Conservation (phyloP, 2,329 filamentous ascomycete species). For the Talaromyces sp. region DNA sequence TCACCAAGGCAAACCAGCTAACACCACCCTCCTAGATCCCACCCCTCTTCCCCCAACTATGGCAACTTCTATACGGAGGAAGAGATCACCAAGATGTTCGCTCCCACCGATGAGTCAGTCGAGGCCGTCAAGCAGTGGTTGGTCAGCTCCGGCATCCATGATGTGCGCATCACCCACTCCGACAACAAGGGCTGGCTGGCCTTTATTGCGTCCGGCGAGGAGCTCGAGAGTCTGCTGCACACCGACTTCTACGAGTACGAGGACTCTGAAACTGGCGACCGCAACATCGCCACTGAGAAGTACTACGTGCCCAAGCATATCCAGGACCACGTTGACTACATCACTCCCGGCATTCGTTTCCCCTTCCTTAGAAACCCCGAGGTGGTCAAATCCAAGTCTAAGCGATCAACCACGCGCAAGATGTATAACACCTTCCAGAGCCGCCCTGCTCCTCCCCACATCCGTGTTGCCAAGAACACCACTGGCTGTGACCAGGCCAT, state of each 20-base stretch:
- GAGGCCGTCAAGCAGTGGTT: slow-evolving; percentile 51
- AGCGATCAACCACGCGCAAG: slow-evolving; percentile 1
- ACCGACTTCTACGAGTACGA: slow-evolving; percentile 50
- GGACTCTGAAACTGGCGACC: slow-evolving; percentile 27
- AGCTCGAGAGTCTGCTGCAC: slow-evolving; percentile 50
- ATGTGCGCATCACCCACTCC: slow-evolving; percentile 45
- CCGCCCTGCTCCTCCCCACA: background rate
- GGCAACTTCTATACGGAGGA: slow-evolving; percentile 40
- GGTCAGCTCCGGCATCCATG: slow-evolving; percentile 46
- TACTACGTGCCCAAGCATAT: slow-evolving; percentile 49
- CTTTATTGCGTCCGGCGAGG: slow-evolving; percentile 50
- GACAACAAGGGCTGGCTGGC: slow-evolving; percentile 49
- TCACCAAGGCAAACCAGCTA: background rate
- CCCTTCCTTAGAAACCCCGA: slow-evolving; percentile 22
- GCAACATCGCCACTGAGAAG: slow-evolving; percentile 30
- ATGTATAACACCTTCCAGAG: background rate
- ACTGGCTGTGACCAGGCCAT: slow-evolving; percentile 49
- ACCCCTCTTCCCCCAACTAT: slow-evolving; percentile 38
- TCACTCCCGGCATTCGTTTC: slow-evolving; percentile 53
- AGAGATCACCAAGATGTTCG: slow-evolving; percentile 39
- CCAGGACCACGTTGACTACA: slow-evolving; percentile 49
- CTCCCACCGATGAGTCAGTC: slow-evolving; percentile 41
- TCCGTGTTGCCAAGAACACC: background rate
- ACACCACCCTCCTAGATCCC: slow-evolving; percentile 14
- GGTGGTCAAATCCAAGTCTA: slow-evolving; percentile 7